Percentiles rank a stretch among this genome's conserved stretches.
These are phyloP conservation scores for Carpinus fangiana DNA, from an alignment of 306 rosid genomes.

Conservation along the genomic window DNA sequence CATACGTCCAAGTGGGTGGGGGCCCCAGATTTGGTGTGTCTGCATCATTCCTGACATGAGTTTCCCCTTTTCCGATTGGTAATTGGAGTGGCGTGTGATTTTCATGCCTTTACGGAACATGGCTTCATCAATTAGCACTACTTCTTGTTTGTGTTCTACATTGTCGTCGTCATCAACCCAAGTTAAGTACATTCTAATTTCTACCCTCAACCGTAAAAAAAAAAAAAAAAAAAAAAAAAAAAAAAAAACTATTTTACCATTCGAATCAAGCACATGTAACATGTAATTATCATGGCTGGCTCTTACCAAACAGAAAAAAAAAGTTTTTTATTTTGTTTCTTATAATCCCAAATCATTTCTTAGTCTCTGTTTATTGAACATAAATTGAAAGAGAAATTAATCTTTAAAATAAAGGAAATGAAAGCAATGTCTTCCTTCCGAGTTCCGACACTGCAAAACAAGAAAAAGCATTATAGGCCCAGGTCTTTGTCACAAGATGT, in stretches of 20 bases:
- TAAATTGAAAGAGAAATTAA: too few relatives aligned
- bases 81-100: conserved; percentile 15
- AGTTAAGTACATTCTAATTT: neutral
- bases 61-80: conserved; percentile 12
- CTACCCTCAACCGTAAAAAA: neutral
- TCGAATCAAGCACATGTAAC: too few relatives aligned
- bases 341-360: too few relatives aligned
- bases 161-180: conserved; percentile 15
- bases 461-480: neutral
- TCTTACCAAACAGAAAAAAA: too few relatives aligned
- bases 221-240: too few relatives aligned
- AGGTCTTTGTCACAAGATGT: neutral
- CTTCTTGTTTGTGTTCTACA: conserved; percentile 21
- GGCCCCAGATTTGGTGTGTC: conserved; percentile 35
- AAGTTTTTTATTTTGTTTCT: too few relatives aligned
- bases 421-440: too few relatives aligned
- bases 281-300: too few relatives aligned
- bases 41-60: conserved; percentile 36
- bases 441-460: too few relatives aligned
- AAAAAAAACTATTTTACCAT: too few relatives aligned
- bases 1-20: conserved; percentile 14
- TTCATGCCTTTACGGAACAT: conserved; percentile 32
- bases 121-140: conserved; percentile 1
- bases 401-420: too few relatives aligned
- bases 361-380: too few relatives aligned